Percentiles rank a stretch among this genome's conserved stretches.
Evolutionary conservation across 2,329 filamentous ascomycete genomes (phyloP).

Genomic region (Pestalotiopsis sp.): DNA sequence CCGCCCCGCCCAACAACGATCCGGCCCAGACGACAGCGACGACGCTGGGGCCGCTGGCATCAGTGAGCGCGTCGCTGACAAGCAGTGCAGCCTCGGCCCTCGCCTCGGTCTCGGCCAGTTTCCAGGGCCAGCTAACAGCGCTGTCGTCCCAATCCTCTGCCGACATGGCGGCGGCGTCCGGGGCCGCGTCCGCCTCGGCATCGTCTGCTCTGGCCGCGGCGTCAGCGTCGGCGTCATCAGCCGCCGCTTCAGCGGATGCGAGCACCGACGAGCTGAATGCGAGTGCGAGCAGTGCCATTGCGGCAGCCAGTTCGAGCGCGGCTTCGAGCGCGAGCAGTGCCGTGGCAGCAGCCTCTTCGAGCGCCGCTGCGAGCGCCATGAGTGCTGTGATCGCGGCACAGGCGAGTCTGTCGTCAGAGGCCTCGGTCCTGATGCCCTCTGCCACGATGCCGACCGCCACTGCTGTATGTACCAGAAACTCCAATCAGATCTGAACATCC

Average conservation of each 20-base stretch:
- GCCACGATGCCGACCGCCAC: background rate
- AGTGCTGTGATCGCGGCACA: constrained; percentile 4
- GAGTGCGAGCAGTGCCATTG: constrained; percentile 8
- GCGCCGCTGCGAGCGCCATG: background rate
- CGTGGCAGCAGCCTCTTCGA: background rate
- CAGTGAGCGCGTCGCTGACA: constrained; percentile 3
- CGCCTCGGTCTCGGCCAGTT: constrained; percentile 5
- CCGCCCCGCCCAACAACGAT: background rate
- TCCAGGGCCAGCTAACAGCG: background rate
- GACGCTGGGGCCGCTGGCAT: background rate
- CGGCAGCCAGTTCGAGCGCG: background rate
- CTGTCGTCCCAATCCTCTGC: constrained; percentile 3
- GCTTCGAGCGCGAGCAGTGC: background rate
- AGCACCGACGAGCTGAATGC: background rate
- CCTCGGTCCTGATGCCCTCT: background rate
- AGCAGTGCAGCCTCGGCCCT: constrained; percentile 6
- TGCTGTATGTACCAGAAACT: background rate
- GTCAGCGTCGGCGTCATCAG: constrained; percentile 2
- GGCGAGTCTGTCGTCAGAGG: background rate
- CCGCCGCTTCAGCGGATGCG: background rate
- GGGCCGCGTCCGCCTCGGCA: constrained; percentile 2
- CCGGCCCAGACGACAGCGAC: background rate
- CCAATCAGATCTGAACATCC: background rate
- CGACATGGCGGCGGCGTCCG: constrained; percentile 10
- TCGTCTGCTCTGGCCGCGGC: background rate